Conservation (phyloP, 2,329 filamentous ascomycete species). For the Ploettnerulaceae sp. region DNA sequence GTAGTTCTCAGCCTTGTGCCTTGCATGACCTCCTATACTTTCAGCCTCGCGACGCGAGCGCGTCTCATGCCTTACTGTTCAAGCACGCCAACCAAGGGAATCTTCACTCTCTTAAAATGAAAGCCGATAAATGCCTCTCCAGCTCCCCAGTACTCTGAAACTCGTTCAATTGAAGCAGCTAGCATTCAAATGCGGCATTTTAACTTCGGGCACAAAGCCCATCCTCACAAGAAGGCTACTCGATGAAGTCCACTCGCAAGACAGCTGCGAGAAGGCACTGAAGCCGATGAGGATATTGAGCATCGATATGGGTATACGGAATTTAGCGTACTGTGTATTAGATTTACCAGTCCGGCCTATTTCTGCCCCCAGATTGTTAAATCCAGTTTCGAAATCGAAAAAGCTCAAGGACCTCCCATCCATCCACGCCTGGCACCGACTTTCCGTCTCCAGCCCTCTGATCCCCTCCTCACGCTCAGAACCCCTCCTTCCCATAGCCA, state of each 20-base stretch:
- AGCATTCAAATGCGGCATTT: constrained; percentile 55
- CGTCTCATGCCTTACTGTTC: too few species aligned
- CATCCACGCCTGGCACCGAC: constrained; percentile 39
- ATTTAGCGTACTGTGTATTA: constrained; percentile 69
- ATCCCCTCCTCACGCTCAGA: neutral
- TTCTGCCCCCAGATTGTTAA: neutral
- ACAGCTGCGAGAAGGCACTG: neutral
- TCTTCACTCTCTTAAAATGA: neutral
- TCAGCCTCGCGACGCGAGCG: too few species aligned
- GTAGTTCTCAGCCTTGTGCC: too few species aligned
- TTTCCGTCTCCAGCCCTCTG: constrained; percentile 21
- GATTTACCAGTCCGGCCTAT: constrained; percentile 17
- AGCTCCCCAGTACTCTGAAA: constrained; percentile 40
- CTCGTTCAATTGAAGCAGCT: constrained; percentile 51
- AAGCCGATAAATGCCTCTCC: constrained; percentile 27
- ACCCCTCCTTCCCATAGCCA: constrained; percentile 29
- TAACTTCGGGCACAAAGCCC: constrained; percentile 54
- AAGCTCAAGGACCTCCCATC: constrained; percentile 2
- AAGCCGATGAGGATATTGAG: constrained; percentile 53
- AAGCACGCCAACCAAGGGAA: too few species aligned
- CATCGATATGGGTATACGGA: constrained; percentile 81
- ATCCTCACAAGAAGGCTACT: constrained; percentile 48
- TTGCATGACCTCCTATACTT: too few species aligned
- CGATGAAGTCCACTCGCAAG: constrained; percentile 32
- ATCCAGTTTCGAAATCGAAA: neutral